These are phyloP conservation scores for Nymphaea colorata DNA, from an alignment of 164 flowering plant species.

Conservation along the genomic window DNA sequence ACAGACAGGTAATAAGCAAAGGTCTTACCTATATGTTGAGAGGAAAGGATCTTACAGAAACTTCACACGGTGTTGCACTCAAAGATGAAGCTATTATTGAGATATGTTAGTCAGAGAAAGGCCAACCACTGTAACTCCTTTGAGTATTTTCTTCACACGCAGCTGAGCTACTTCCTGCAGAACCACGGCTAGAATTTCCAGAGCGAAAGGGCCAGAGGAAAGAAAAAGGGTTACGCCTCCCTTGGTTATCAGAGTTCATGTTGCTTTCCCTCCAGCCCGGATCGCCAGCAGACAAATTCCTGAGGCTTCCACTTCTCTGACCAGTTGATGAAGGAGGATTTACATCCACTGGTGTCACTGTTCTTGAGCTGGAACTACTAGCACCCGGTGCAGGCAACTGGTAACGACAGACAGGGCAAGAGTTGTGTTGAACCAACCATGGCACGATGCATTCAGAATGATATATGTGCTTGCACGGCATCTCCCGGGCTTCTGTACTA, in stretches of 20 bases:
- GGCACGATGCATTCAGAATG: constrained; percentile 82
- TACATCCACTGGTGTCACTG: not conserved
- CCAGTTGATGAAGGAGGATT: constrained; percentile 3
- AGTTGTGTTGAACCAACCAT: constrained; percentile 75
- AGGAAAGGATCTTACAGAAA: too few species aligned
- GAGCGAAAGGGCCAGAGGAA: constrained; percentile 74
- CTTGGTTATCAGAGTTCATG: constrained; percentile 12
- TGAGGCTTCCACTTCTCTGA: constrained; percentile 13
- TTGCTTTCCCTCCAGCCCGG: not conserved
- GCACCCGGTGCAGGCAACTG: constrained; percentile 39
- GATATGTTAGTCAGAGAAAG: not conserved
- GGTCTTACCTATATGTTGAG: too few species aligned
- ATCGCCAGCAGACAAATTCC: not conserved
- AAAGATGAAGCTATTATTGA: too few species aligned
- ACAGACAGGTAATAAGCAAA: too few species aligned
- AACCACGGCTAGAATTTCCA: constrained; percentile 27
- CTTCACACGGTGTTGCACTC: too few species aligned
- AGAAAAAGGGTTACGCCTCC: constrained; percentile 56
- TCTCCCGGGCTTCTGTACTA: constrained; percentile 58
- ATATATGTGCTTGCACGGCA: constrained; percentile 78
- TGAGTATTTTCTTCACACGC: not conserved
- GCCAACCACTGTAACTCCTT: not conserved
- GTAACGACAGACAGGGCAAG: constrained; percentile 85
- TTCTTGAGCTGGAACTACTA: constrained; percentile 7
- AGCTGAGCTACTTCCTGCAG: not conserved